phyloP scores from a whole-genome alignment of 2,329 filamentous ascomycete species.

The Thelonectria olida region DNA sequence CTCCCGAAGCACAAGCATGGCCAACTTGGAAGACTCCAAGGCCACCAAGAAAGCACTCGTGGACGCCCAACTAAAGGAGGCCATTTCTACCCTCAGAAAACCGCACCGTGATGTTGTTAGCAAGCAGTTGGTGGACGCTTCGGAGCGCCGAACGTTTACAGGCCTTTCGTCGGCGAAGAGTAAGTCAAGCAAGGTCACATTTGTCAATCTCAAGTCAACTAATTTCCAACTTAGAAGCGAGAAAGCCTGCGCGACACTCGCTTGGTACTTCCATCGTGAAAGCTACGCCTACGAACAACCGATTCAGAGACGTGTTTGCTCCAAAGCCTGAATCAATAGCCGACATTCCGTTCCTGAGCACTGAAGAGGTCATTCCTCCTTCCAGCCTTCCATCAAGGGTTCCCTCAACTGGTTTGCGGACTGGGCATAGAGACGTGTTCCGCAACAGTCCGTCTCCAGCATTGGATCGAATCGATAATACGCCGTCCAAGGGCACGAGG shows the following conservation, averaged over 20 bases:
- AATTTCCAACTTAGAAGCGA: conserved; percentile 55
- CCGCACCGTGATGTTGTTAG: conserved; percentile 78
- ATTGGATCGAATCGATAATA: conserved; percentile 42
- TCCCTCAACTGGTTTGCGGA: conserved; percentile 53
- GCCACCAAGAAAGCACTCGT: conserved; percentile 72
- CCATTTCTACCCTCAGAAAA: conserved; percentile 77
- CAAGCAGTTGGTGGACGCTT: conserved; percentile 72
- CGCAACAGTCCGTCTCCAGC: conserved; percentile 41
- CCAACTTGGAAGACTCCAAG: conserved; percentile 63
- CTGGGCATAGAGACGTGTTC: conserved; percentile 44
- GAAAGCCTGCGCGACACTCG: conserved; percentile 56
- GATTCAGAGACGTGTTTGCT: conserved; percentile 62
- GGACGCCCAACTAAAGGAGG: conserved; percentile 76
- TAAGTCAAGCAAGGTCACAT: conserved; percentile 46
- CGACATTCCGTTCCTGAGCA: conserved; percentile 33
- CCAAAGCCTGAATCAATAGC: conserved; percentile 36
- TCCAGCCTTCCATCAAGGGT: conserved; percentile 51
- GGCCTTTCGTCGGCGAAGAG: conserved; percentile 58
- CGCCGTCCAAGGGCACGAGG: conserved; percentile 41
- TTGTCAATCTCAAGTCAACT: conserved; percentile 32
- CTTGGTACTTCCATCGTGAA: conserved; percentile 58
- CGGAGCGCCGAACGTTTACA: conserved; percentile 66
- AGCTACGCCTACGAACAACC: conserved; percentile 64
- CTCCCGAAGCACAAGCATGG: conserved; percentile 56
- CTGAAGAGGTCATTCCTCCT: conserved; percentile 47